These are phyloP conservation scores for Debaryomyces maramus DNA, from an alignment of 805 yeast species.

Conservation along the genomic window DNA sequence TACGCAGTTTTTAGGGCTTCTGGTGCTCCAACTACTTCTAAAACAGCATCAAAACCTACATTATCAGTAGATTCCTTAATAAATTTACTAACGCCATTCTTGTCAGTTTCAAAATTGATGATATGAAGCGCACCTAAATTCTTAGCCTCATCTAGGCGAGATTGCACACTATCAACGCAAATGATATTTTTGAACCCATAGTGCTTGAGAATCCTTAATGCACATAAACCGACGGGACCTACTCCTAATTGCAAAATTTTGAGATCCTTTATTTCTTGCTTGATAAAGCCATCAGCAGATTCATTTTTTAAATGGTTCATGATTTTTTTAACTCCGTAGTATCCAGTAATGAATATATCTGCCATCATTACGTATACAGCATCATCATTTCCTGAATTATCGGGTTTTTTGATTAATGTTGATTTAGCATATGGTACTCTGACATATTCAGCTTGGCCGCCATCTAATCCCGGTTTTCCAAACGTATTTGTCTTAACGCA, in stretches of 20 bases:
- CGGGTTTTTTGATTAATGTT: constrained; percentile 48
- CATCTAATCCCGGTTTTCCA: constrained; percentile 57
- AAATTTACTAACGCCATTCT: constrained; percentile 22
- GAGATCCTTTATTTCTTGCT: constrained; percentile 21
- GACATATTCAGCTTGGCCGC: constrained; percentile 64
- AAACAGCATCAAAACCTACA: constrained; percentile 58
- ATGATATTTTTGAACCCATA: constrained; percentile 46
- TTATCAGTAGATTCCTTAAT: constrained; percentile 39
- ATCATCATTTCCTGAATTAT: constrained; percentile 33
- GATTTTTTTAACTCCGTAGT: constrained; percentile 55
- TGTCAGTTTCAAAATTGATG: constrained; percentile 43
- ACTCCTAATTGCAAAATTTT: constrained; percentile 55
- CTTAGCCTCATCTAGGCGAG: constrained; percentile 45
- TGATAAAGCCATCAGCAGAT: constrained; percentile 19
- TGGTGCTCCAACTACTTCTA: constrained; percentile 60
- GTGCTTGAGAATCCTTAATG: constrained; percentile 44
- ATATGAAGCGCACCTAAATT: constrained; percentile 51
- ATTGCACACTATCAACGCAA: constrained; percentile 50
- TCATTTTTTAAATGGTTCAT: constrained; percentile 38
- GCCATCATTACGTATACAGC: constrained; percentile 56
- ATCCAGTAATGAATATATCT: constrained; percentile 66
- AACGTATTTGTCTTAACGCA: constrained; percentile 57
- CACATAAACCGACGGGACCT: constrained; percentile 62
- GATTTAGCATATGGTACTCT: constrained; percentile 57
- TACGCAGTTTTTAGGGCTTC: constrained; percentile 52